A percentile compares a stretch with the other conserved stretches of the same genome.
Conservation (phyloP, 2,329 filamentous ascomycete species). For the Fusarium circinatum region DNA sequence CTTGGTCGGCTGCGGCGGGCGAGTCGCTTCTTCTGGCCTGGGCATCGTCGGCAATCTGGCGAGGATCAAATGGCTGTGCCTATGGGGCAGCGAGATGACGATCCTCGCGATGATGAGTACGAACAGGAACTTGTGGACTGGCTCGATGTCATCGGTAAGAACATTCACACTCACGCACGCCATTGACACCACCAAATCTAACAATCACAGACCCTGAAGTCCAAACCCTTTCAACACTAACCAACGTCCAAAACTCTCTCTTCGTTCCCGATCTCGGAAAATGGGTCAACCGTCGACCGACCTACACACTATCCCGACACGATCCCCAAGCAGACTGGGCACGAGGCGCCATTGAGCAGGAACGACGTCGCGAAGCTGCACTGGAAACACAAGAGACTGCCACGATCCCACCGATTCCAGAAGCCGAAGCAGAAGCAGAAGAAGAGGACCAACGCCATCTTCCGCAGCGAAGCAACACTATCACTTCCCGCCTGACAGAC, state of each 20-base stretch:
- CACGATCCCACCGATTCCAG: conserved; percentile 4
- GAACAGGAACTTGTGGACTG: conserved; percentile 53
- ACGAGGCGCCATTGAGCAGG: conserved; percentile 29
- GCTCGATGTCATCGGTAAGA: conserved; percentile 53
- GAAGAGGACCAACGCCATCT: conserved; percentile 21
- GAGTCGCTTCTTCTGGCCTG: conserved; percentile 46
- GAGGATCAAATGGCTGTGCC: not conserved
- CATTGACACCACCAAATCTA: not conserved
- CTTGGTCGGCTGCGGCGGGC: conserved; percentile 31
- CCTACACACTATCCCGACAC: conserved; percentile 74
- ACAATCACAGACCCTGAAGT: conserved; percentile 77
- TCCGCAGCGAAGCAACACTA: conserved; percentile 62
- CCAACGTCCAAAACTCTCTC: conserved; percentile 89
- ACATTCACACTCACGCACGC: not conserved
- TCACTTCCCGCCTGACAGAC: conserved; percentile 74
- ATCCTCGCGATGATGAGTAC: conserved; percentile 47
- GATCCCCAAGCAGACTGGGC: conserved; percentile 42
- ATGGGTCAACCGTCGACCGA: conserved; percentile 79
- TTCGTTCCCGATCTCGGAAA: conserved; percentile 85
- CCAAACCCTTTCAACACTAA: conserved; percentile 82
- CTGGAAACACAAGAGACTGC: not conserved
- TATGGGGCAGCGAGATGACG: conserved; percentile 18
- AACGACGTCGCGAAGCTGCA: conserved; percentile 29
- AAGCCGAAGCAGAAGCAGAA: not conserved
- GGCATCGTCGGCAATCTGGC: conserved; percentile 15